phyloP scores from a whole-genome alignment of 305 asterid species.

The Fraxinus sp. region DNA sequence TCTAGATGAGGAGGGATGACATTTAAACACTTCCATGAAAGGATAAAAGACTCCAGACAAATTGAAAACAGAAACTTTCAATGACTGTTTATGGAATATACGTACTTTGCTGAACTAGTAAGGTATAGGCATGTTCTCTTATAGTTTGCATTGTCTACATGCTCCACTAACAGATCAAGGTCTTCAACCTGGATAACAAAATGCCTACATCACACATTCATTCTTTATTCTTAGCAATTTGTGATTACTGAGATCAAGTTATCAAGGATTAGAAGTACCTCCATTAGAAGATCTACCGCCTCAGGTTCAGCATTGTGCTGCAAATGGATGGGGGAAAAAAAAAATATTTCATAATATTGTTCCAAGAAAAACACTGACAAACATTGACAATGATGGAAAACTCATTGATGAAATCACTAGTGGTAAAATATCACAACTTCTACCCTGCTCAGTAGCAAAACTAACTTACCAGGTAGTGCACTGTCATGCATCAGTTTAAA shows the following conservation, averaged over 20 bases:
- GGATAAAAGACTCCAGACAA: not conserved
- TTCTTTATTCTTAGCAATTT: constrained; percentile 9
- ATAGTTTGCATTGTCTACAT: constrained; percentile 71
- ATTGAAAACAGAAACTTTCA: not conserved
- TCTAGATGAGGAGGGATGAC: not conserved
- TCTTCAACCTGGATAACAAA: constrained; percentile 71
- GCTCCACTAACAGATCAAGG: constrained; percentile 80
- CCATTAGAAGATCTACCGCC: constrained; percentile 98
- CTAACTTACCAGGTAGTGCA: not conserved
- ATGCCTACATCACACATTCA: constrained; percentile 4
- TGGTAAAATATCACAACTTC: not conserved
- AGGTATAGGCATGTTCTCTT: constrained; percentile 91
- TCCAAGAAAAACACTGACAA: constrained; percentile 13
- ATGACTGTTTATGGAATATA: constrained; percentile 3
- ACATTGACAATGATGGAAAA: not conserved
- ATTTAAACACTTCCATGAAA: not conserved
- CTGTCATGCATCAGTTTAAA: not conserved
- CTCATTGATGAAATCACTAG: not conserved
- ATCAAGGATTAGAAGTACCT: constrained; percentile 51
- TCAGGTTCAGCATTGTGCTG: constrained; percentile 99
- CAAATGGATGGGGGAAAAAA: constrained; percentile 24
- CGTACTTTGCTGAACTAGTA: constrained; percentile 87
- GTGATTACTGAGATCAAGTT: not conserved
- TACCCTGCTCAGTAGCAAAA: constrained; percentile 3
- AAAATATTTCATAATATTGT: constrained; percentile 6